phyloP scores from a whole-genome alignment of 805 yeast species.

The Kazachstania taianensis region DNA sequence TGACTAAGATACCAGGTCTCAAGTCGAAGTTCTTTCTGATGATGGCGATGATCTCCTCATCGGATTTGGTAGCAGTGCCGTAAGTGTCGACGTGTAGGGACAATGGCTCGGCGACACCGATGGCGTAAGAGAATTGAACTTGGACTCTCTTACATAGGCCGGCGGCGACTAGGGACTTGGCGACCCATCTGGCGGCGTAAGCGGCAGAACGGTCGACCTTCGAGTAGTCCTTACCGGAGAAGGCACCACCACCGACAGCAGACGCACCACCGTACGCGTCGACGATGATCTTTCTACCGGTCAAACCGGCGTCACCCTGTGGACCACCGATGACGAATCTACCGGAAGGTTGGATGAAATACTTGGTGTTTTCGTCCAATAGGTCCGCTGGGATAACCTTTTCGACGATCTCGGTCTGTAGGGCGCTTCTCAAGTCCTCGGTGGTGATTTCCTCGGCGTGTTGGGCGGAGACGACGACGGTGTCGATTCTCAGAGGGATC shows the following conservation, averaged over 20 bases:
- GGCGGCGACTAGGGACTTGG: constrained; percentile 92
- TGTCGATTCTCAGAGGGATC: constrained; percentile 92
- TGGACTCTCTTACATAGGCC: constrained; percentile 94
- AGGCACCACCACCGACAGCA: constrained; percentile 99
- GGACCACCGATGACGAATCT: constrained; percentile 99
- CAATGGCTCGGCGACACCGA: constrained; percentile 99
- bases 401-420: constrained; percentile 71
- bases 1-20: constrained; percentile 99
- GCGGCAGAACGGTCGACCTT: constrained; percentile 99
- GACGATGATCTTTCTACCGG: constrained; percentile 98
- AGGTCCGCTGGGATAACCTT: constrained; percentile 85
- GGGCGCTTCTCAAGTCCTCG: constrained; percentile 76
- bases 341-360: constrained; percentile 99
- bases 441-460: constrained; percentile 95
- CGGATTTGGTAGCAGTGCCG: constrained; percentile 89
- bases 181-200: constrained; percentile 99
- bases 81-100: constrained; percentile 95
- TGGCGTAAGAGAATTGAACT: constrained; percentile 98
- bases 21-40: constrained; percentile 92
- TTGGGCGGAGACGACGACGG: constrained; percentile 94
- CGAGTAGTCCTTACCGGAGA: constrained; percentile 99
- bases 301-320: constrained; percentile 99
- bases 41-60: constrained; percentile 83
- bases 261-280: constrained; percentile 99
- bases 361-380: constrained; percentile 89